phyloP scores from a whole-genome alignment of 2,329 filamentous ascomycete species.

The Tolypocladium ophioglossoides region DNA sequence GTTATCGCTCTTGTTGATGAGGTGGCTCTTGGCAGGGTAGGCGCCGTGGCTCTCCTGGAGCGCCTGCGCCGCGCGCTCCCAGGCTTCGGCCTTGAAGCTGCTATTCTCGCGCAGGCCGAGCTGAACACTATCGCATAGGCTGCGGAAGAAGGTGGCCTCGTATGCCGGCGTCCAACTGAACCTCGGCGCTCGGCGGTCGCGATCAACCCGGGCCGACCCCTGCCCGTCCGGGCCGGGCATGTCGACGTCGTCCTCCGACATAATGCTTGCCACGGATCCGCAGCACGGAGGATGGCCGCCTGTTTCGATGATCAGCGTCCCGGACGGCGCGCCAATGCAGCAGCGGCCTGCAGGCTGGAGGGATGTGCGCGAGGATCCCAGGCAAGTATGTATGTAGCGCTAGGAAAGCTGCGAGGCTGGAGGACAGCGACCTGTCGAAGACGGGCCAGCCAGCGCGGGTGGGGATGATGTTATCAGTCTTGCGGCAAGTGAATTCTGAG shows the following conservation, averaged over 20 bases:
- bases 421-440: neutral
- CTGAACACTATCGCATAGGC: conserved; percentile 48
- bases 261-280: conserved; percentile 6
- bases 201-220: conserved; percentile 21
- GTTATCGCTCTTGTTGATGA: conserved; percentile 55
- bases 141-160: conserved; percentile 51
- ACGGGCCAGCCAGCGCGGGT: neutral
- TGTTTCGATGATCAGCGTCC: neutral
- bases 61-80: conserved; percentile 45
- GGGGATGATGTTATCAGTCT: neutral
- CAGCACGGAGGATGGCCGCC: neutral
- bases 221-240: conserved; percentile 24
- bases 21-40: conserved; percentile 48
- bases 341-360: neutral
- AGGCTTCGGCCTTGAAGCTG: conserved; percentile 52
- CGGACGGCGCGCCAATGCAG: neutral
- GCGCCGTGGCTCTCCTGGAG: conserved; percentile 44
- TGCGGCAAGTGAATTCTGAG: neutral
- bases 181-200: conserved; percentile 35
- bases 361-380: neutral
- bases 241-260: conserved; percentile 30
- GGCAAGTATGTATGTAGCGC: neutral
- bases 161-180: conserved; percentile 51
- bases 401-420: neutral
- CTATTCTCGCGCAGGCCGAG: conserved; percentile 45